Percentiles rank a stretch among this genome's conserved stretches.
Evolutionary conservation across 179 eudicot genomes (phyloP).

Genomic region (Drosera spatulata): DNA sequence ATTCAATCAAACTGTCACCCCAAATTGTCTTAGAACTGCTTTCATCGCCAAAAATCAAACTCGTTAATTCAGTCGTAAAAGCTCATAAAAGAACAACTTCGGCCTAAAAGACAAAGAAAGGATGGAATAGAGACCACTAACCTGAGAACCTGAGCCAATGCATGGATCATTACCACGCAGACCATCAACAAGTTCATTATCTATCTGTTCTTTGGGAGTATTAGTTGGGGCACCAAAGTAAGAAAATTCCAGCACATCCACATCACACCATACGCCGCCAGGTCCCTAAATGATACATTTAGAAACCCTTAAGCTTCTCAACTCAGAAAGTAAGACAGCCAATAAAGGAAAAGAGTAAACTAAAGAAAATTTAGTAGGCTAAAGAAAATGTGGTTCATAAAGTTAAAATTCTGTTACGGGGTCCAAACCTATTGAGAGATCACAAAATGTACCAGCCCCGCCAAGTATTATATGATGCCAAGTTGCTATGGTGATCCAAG

Average conservation of each 20-base stretch:
- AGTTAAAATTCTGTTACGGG: not conserved
- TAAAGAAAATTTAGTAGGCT: not conserved
- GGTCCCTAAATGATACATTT: not conserved
- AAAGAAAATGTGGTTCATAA: not conserved
- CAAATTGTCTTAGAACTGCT: too few species aligned
- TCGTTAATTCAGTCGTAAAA: too few species aligned
- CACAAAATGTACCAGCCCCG: too few species aligned
- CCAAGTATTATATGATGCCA: too few species aligned
- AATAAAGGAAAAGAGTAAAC: not conserved
- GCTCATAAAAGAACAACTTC: too few species aligned
- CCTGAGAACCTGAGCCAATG: slow-evolving; percentile 98
- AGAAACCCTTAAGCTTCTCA: not conserved
- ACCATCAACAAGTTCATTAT: slow-evolving; percentile 91
- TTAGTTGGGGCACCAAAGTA: slow-evolving; percentile 97
- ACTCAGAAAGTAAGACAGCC: not conserved
- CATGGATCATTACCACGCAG: slow-evolving; percentile 88
- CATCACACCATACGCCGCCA: slow-evolving; percentile 35
- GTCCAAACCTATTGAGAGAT: not conserved
- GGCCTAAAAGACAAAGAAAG: too few species aligned
- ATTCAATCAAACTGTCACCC: too few species aligned
- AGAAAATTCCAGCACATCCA: slow-evolving; percentile 91
- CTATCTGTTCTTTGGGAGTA: slow-evolving; percentile 84
- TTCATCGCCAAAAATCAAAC: too few species aligned
- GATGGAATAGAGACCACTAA: slow-evolving; percentile 6
- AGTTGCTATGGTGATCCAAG: too few species aligned